These are phyloP conservation scores for Claviceps sp. DNA, from an alignment of 2,329 filamentous ascomycete species.

Conservation along the genomic window DNA sequence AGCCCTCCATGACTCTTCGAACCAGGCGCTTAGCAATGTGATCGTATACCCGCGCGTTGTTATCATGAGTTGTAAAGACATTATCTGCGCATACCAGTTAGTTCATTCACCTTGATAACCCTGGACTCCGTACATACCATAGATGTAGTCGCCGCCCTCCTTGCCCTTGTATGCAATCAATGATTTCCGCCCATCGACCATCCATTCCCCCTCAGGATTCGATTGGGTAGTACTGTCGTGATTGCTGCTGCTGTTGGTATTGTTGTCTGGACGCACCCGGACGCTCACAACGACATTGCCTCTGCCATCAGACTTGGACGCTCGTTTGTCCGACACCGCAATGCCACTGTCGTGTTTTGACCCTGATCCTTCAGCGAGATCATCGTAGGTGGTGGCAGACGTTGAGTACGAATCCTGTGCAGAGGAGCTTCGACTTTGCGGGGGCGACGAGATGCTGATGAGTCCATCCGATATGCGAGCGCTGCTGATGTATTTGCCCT, in stretches of 20 bases:
- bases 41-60: constrained; percentile 92
- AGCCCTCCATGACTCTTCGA: constrained; percentile 95
- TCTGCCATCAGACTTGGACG: constrained; percentile 57
- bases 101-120: too few species aligned
- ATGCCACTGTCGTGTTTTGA: constrained; percentile 14
- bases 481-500: constrained; percentile 58
- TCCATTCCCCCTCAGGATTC: constrained; percentile 69
- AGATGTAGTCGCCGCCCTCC: constrained; percentile 84
- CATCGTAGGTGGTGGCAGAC: constrained; percentile 79
- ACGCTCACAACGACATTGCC: constrained; percentile 96
- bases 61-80: constrained; percentile 86
- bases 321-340: constrained; percentile 28
- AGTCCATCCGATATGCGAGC: constrained; percentile 60
- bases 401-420: constrained; percentile 87
- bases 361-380: constrained; percentile 45
- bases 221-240: constrained; percentile 33
- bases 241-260: constrained; percentile 9
- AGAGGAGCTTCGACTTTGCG: constrained; percentile 83
- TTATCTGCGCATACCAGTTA: constrained; percentile 51
- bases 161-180: constrained; percentile 74
- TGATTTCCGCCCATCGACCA: constrained; percentile 73
- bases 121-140: constrained; percentile 45
- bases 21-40: constrained; percentile 87
- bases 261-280: constrained; percentile 73
- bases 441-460: constrained; percentile 65